These are phyloP conservation scores for Sphaerobolus stellatus DNA, from an alignment of 1,284 basidiomycete species.

Conservation along the genomic window DNA sequence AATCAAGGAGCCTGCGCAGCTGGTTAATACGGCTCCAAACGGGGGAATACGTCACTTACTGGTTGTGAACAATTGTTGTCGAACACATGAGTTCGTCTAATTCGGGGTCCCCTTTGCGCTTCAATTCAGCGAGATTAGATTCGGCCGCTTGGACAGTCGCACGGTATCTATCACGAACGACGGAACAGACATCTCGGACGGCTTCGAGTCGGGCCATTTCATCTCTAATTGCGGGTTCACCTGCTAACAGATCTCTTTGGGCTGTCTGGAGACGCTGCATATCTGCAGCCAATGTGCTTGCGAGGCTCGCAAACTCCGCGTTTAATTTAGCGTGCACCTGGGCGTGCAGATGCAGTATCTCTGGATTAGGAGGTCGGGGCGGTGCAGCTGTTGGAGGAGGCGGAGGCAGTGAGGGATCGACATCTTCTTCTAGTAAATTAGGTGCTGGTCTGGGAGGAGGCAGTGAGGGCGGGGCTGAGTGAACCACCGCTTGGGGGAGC, in stretches of 20 bases:
- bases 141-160: slow-evolving; percentile 65
- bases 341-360: slow-evolving; percentile 82
- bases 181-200: slow-evolving; percentile 88
- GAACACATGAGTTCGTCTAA: slow-evolving; percentile 95
- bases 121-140: slow-evolving; percentile 65
- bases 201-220: slow-evolving; percentile 95
- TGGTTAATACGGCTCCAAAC: slow-evolving; percentile 1
- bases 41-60: slow-evolving; percentile 56
- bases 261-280: slow-evolving; percentile 77
- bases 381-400: slow-evolving; percentile 47
- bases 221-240: slow-evolving; percentile 90
- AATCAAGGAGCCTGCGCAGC: slow-evolving; percentile 75
- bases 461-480: slow-evolving; percentile 36
- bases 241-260: slow-evolving; percentile 81
- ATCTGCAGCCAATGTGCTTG: slow-evolving; percentile 65
- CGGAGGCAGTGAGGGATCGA: slow-evolving; percentile 22
- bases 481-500: slow-evolving; percentile 39
- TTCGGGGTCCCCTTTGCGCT: slow-evolving; percentile 72
- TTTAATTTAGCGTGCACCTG: slow-evolving; percentile 76
- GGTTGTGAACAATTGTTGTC: slow-evolving; percentile 93
- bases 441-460: slow-evolving; percentile 28
- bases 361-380: slow-evolving; percentile 86
- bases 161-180: slow-evolving; percentile 68
- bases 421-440: slow-evolving; percentile 39
- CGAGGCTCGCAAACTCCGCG: slow-evolving; percentile 65